phyloP scores from a whole-genome alignment of 495 filamentous ascomycete species.

The Neurospora africana region DNA sequence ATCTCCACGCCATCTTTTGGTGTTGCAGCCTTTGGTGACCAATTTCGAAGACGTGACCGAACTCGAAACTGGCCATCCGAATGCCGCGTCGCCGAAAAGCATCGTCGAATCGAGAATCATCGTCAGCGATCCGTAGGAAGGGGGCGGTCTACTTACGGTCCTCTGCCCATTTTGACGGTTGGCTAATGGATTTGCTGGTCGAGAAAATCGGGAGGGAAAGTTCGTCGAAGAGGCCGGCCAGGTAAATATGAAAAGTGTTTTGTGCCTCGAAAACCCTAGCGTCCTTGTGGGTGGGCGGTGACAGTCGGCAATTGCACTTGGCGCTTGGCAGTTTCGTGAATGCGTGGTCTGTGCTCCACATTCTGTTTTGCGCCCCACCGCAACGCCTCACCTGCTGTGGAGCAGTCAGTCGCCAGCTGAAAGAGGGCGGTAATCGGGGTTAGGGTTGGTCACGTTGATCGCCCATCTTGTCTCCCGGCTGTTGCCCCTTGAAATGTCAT shows the following conservation, averaged over 20 bases:
- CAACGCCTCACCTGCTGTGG: not conserved
- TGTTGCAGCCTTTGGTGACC: not conserved
- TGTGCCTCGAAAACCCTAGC: constrained; percentile 26
- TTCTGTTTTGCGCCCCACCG: not conserved
- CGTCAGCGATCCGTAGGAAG: not conserved
- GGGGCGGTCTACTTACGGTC: constrained; percentile 35
- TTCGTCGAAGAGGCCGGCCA: constrained; percentile 10
- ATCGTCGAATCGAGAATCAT: not conserved
- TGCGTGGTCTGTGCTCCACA: not conserved
- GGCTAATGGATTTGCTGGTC: constrained; percentile 22
- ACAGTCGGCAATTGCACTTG: constrained; percentile 8
- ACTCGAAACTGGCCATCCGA: not conserved
- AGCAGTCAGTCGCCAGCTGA: not conserved
- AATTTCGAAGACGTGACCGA: not conserved
- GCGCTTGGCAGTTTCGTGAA: constrained; percentile 5
- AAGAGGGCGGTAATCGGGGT: not conserved
- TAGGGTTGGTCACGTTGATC: not conserved
- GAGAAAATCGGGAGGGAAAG: constrained; percentile 17
- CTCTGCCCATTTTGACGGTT: constrained; percentile 36
- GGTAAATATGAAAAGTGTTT: constrained; percentile 18
- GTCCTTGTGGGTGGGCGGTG: constrained; percentile 15
- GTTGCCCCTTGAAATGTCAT: not conserved
- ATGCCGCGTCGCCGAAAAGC: not conserved
- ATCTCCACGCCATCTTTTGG: constrained; percentile 4
- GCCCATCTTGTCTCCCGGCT: not conserved